Conservation (phyloP, 1,284 basidiomycete species). For the Marasmius fiardii region DNA sequence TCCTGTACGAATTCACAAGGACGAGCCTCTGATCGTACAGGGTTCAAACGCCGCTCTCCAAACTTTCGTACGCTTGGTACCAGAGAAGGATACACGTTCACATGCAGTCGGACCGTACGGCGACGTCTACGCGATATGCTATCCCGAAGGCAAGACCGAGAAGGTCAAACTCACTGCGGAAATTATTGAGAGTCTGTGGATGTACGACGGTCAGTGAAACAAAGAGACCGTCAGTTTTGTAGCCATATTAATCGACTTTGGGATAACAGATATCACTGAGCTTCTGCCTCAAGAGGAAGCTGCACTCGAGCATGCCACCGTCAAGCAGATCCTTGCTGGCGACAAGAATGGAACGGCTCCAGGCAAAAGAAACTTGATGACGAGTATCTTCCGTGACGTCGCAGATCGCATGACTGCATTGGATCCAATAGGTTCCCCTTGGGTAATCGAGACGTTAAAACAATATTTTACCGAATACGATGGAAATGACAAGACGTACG, state of each 20-base stretch:
- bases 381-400: slow-evolving; percentile 4
- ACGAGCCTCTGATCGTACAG: neutral
- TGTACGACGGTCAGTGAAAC: slow-evolving; percentile 8
- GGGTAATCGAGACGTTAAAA: neutral
- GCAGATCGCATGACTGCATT: neutral
- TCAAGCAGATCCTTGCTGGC: slow-evolving; percentile 1
- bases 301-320: slow-evolving; percentile 4
- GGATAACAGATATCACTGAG: slow-evolving; percentile 2
- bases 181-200: slow-evolving; percentile 2
- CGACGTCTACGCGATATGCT: slow-evolving; percentile 1
- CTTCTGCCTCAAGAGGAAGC: slow-evolving; percentile 5
- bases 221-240: neutral
- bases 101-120: neutral
- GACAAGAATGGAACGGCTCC: neutral
- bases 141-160: slow-evolving; percentile 6
- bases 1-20: slow-evolving; percentile 4
- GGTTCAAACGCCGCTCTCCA: slow-evolving; percentile 2
- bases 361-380: slow-evolving; percentile 5
- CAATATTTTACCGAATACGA: slow-evolving; percentile 9
- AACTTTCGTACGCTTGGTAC: slow-evolving; percentile 4
- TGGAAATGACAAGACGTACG: slow-evolving; percentile 1
- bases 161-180: slow-evolving; percentile 4
- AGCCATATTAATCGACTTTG: neutral
- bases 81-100: neutral
- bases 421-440: slow-evolving; percentile 2